These are phyloP conservation scores for Claviceps africana DNA, from an alignment of 2,329 filamentous ascomycete species.

Conservation along the genomic window DNA sequence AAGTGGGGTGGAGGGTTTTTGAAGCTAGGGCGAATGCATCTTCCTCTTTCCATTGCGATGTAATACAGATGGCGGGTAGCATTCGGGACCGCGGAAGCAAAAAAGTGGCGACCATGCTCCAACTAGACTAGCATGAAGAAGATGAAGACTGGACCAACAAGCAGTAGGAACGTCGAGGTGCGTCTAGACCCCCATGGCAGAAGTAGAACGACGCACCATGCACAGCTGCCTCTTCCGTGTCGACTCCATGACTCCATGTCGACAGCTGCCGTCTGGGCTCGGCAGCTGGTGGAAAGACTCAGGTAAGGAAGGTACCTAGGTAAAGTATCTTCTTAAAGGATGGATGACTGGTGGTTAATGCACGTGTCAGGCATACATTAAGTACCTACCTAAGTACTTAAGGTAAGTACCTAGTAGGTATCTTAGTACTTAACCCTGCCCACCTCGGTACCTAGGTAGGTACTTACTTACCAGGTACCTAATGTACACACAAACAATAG, in stretches of 20 bases:
- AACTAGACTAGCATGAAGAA: background rate
- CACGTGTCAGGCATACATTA: background rate
- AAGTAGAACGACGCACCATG: background rate
- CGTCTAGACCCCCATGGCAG: background rate
- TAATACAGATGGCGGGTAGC: background rate
- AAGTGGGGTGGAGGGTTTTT: background rate
- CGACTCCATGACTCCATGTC: background rate
- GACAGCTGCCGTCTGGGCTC: background rate
- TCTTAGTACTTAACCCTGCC: no score
- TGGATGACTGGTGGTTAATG: background rate
- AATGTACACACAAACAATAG: no score
- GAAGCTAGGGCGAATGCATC: background rate
- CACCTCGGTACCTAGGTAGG: no score
- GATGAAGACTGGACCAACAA: background rate
- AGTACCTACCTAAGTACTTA: no score
- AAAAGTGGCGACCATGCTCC: background rate
- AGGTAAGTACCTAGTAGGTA: no score
- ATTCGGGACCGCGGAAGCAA: background rate
- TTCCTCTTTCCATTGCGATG: background rate
- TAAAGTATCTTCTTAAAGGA: background rate
- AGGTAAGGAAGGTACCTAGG: no score
- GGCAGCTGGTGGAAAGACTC: background rate
- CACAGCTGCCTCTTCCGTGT: no score
- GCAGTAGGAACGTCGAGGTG: background rate
- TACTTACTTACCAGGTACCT: no score